These are phyloP conservation scores for Glycine tomentella DNA, from an alignment of 306 rosid species.

Conservation along the genomic window DNA sequence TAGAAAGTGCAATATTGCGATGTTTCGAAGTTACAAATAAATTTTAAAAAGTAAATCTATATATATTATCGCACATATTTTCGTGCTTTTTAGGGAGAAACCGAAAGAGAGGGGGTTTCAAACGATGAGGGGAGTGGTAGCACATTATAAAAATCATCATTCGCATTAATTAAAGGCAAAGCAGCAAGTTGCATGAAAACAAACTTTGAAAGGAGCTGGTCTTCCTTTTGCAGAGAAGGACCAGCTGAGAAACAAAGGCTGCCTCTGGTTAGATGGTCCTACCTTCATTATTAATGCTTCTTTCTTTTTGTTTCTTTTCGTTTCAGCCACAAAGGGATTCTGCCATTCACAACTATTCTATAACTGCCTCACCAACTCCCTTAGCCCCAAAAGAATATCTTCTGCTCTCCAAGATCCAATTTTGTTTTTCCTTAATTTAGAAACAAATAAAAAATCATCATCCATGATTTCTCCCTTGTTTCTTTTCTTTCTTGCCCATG, in stretches of 20 bases:
- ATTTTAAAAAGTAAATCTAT: too few species aligned
- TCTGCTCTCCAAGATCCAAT: constrained; percentile 9
- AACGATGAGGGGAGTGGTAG: neutral
- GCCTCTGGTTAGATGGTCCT: constrained; percentile 53
- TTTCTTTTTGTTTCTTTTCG: neutral
- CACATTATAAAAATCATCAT: constrained; percentile 2
- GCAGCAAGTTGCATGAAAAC: constrained; percentile 37
- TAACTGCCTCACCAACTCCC: constrained; percentile 45
- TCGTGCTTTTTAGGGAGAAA: neutral
- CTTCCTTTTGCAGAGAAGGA: constrained; percentile 33
- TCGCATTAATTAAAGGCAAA: constrained; percentile 36
- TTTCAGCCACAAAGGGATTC: constrained; percentile 49
- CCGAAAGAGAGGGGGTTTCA: neutral
- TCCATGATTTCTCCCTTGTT: neutral
- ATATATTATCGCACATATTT: too few species aligned
- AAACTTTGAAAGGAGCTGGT: constrained; percentile 29
- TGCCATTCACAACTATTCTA: constrained; percentile 32
- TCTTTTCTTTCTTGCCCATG: constrained; percentile 2
- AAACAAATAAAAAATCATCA: neutral
- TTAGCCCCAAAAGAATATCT: constrained; percentile 36
- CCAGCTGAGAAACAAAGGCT: constrained; percentile 38
- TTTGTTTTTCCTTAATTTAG: neutral
- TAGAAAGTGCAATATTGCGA: too few species aligned
- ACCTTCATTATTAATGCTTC: constrained; percentile 37
- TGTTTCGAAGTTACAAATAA: too few species aligned